A percentile compares a stretch with the other conserved stretches of the same genome.
Conservation (phyloP, 2,329 filamentous ascomycete genomes). For the Aspergillus japonicus region DNA sequence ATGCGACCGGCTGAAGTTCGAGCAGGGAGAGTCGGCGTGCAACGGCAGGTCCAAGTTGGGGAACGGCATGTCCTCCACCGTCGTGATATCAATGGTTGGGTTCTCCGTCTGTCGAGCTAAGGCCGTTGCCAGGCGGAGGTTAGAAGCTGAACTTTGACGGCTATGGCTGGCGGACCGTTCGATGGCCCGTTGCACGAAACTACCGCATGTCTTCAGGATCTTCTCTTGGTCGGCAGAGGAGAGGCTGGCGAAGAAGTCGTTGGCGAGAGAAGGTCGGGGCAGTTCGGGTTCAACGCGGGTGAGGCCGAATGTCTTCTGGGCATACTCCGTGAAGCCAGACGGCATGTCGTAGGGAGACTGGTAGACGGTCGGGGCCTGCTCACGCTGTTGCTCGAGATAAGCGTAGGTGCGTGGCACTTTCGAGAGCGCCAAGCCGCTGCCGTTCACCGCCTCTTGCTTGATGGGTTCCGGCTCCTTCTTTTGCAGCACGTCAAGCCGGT, state of each 20-base stretch:
- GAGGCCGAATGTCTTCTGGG: conserved; percentile 40
- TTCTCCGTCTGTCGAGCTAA: conserved; percentile 42
- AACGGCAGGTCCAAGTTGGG: conserved; percentile 39
- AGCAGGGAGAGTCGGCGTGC: conserved; percentile 44
- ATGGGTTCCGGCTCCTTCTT: conserved; percentile 38
- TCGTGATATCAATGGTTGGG: conserved; percentile 44
- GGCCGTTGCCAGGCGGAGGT: conserved; percentile 38
- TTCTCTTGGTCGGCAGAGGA: conserved; percentile 43
- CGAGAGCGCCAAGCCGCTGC: conserved; percentile 29
- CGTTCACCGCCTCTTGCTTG: conserved; percentile 34
- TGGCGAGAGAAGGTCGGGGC: conserved; percentile 41
- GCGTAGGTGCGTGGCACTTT: conserved; percentile 41
- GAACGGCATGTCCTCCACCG: conserved; percentile 39
- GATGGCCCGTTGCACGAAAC: conserved; percentile 41
- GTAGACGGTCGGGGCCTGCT: conserved; percentile 40
- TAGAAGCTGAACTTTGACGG: conserved; percentile 38
- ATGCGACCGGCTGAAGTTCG: conserved; percentile 44
- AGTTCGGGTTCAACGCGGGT: conserved; percentile 34
- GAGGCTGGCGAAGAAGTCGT: conserved; percentile 43
- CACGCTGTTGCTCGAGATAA: conserved; percentile 41
- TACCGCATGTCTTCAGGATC: conserved; percentile 44
- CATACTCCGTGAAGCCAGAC: conserved; percentile 44
- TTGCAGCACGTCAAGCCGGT: conserved; percentile 40
- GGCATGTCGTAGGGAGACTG: conserved; percentile 46
- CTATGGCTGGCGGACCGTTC: conserved; percentile 38